Conservation (phyloP, 2,329 filamentous ascomycete genomes). For the Fusarium sp. region DNA sequence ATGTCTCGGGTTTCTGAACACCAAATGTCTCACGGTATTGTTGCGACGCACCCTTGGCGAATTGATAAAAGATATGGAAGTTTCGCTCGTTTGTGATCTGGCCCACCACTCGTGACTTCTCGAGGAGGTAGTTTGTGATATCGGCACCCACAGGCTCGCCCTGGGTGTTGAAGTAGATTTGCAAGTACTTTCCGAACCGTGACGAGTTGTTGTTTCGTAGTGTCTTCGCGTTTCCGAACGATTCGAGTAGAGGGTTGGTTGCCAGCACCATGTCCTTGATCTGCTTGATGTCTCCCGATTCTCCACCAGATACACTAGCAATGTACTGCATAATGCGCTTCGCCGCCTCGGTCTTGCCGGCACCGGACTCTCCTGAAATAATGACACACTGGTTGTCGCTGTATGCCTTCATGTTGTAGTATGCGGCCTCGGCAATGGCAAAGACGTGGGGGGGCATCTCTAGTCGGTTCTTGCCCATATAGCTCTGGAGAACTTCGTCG, state of each 20-base stretch:
- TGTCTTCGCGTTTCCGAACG: slow-evolving; percentile 98
- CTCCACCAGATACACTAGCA: slow-evolving; percentile 91
- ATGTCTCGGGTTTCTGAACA: slow-evolving; percentile 90
- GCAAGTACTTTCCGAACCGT: slow-evolving; percentile 96
- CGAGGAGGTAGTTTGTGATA: slow-evolving; percentile 97
- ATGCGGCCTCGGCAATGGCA: slow-evolving; percentile 92
- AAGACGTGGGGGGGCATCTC: slow-evolving; percentile 97
- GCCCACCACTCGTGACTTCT: slow-evolving; percentile 94
- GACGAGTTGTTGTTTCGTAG: slow-evolving; percentile 99
- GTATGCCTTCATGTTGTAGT: slow-evolving; percentile 99
- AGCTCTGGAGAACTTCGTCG: slow-evolving; percentile 90
- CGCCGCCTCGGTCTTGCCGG: slow-evolving; percentile 97
- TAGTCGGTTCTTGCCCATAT: slow-evolving; percentile 95
- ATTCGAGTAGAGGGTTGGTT: slow-evolving; percentile 96
- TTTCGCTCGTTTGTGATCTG: slow-evolving; percentile 96
- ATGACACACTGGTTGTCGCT: slow-evolving; percentile 99
- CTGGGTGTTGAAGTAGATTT: slow-evolving; percentile 92
- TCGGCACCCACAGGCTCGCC: slow-evolving; percentile 96
- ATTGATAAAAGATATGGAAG: slow-evolving; percentile 99
- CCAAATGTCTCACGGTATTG: slow-evolving; percentile 90
- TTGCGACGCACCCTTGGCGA: slow-evolving; percentile 92
- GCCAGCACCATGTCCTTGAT: slow-evolving; percentile 99
- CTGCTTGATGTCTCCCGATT: slow-evolving; percentile 87
- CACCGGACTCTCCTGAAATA: slow-evolving; percentile 97
- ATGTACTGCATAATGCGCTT: slow-evolving; percentile 99